Evolutionary conservation across 768 basidiomycete genomes (phyloP).

Genomic region (Agrocybe praecox): DNA sequence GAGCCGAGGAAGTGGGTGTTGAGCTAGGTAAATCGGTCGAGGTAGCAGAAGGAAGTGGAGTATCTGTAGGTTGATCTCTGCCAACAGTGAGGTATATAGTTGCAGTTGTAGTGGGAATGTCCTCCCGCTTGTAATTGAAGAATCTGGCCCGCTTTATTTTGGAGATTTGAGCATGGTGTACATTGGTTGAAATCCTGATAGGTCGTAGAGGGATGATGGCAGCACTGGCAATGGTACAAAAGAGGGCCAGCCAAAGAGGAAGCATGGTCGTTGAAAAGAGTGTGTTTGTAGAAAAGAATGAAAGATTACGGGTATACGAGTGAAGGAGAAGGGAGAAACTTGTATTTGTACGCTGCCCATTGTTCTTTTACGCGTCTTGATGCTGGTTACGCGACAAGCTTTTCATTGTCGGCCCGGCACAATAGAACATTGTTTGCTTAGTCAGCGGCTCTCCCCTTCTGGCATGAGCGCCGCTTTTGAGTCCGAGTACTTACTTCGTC

Average conservation of each 20-base stretch:
- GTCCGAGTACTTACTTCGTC: too few species aligned
- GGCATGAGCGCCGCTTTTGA: background rate
- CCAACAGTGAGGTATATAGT: constrained; percentile 1
- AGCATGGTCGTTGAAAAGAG: constrained; percentile 18
- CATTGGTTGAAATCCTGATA: constrained; percentile 8
- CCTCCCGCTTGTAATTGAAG: constrained; percentile 9
- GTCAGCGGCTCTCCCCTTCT: background rate
- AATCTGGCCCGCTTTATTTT: constrained; percentile 8
- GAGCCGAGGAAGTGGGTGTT: constrained; percentile 2
- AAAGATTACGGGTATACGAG: constrained; percentile 14
- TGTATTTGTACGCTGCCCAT: too few species aligned
- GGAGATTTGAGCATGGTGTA: background rate
- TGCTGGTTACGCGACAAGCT: background rate
- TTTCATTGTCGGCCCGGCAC: background rate
- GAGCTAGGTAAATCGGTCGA: constrained; percentile 4
- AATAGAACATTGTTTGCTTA: background rate
- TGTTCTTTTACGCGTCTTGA: background rate
- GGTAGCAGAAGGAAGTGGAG: background rate
- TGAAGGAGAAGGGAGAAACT: background rate
- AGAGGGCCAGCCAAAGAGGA: constrained; percentile 9
- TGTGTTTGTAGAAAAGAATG: constrained; percentile 13
- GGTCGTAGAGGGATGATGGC: constrained; percentile 21
- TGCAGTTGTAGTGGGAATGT: background rate
- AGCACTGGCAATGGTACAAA: constrained; percentile 20
- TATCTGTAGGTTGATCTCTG: background rate